Evolutionary conservation across 306 rosid genomes (phyloP).

Genomic region (Cicer chorassanicum): DNA sequence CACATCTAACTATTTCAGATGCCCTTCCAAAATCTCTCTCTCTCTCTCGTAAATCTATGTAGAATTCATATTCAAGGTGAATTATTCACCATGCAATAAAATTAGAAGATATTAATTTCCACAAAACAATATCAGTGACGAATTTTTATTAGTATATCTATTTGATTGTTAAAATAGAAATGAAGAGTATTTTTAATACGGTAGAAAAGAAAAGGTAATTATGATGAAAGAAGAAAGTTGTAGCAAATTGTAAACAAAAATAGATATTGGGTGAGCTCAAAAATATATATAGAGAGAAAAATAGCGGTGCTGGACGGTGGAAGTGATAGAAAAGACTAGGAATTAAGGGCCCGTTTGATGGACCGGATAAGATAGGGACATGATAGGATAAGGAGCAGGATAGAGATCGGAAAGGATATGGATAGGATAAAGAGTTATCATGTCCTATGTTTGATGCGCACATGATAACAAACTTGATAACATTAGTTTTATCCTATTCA

Average conservation of each 20-base stretch:
- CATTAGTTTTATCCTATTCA: no score
- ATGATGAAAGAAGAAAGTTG: conserved; percentile 52
- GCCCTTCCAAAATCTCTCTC: conserved; percentile 32
- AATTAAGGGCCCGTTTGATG: no score
- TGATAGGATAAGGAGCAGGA: no score
- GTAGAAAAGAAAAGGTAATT: conserved; percentile 44
- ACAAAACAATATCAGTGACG: neutral
- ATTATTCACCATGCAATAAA: conserved; percentile 48
- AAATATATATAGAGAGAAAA: no score
- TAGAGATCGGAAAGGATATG: no score
- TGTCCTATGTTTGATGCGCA: no score
- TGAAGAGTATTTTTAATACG: conserved; percentile 35
- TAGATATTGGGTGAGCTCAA: neutral
- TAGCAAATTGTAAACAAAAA: conserved; percentile 42
- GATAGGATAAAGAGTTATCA: no score
- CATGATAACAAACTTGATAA: no score
- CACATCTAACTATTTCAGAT: conserved; percentile 41
- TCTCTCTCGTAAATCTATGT: conserved; percentile 41
- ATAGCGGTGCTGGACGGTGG: no score
- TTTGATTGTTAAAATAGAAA: conserved; percentile 42
- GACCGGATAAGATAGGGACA: no score
- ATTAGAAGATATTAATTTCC: neutral
- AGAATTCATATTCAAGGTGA: conserved; percentile 32
- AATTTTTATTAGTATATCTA: neutral
- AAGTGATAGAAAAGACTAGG: no score